Evolutionary conservation across 1,284 basidiomycete species (phyloP).

Genomic region (Cryptococcus wingfieldii): DNA sequence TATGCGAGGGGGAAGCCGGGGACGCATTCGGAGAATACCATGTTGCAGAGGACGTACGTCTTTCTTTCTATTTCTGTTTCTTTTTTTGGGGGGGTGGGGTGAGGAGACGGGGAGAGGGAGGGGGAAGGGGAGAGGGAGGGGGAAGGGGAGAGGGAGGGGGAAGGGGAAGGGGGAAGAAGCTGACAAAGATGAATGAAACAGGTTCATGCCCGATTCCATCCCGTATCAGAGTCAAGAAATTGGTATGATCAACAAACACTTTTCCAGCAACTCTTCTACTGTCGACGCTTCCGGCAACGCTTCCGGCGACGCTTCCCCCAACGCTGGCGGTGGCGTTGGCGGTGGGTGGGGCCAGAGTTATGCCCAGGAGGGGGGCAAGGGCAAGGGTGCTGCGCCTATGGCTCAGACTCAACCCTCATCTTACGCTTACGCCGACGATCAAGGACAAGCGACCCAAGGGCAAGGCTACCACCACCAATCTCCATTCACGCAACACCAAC

Average conservation of each 20-base stretch:
- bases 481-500: constrained; percentile 4
- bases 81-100: too few relatives aligned
- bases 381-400: too few relatives aligned
- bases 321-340: too few relatives aligned
- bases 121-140: background rate
- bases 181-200: background rate
- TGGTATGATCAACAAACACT: background rate
- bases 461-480: too few relatives aligned
- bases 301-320: too few relatives aligned
- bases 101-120: too few relatives aligned
- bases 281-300: too few relatives aligned
- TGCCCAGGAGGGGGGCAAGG: background rate
- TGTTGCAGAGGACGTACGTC: constrained; percentile 25
- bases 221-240: constrained; percentile 8
- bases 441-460: background rate
- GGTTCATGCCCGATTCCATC: constrained; percentile 13
- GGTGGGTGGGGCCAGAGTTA: background rate
- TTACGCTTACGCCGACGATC: background rate
- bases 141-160: too few relatives aligned
- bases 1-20: constrained; percentile 50
- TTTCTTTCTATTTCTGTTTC: background rate
- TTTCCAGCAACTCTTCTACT: background rate
- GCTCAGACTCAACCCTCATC: background rate
- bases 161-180: background rate
- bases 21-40: constrained; percentile 45